Base-by-base conservation (phyloP, 2,329 filamentous ascomycete genomes). In the Decorospora gaudefroyi region DNA sequence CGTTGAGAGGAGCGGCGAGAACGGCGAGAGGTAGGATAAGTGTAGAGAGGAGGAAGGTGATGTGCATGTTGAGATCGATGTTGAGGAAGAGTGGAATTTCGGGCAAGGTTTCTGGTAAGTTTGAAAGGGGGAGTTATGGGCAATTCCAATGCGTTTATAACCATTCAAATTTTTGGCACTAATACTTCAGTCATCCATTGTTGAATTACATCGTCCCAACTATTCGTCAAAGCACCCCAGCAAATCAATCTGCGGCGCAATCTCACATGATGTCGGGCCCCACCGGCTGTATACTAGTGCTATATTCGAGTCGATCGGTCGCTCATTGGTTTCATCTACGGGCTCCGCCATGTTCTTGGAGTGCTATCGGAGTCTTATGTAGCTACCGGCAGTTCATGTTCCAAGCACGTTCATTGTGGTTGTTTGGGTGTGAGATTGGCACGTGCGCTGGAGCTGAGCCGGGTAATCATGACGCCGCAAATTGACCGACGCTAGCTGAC, bases 1-100 rank as follows among this genome's bases (percentile, higher is more conserved):
- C 9, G 3, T 39, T 12, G n/a, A 29, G 12, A 18, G 62, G 58
- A 1, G 55, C 43, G 19, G 56, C 59, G 25, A 63, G 30, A 4
- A 41, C 33, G 6, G 44, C 33, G 1, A 58, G 12, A 2, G 59
- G 59, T 12, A 46, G 50, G 11, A 59, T 25, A 15, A 63, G 41
- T 7, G 30, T 33, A 17, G 51, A 37, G 7, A 54, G 6, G 4
- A 61, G 19, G n/a, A 48, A n/a, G 1, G 49, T 38, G 46, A 58
- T 11, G 25, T 44, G 61, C 62, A 65, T 65, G 6, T 31, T 53
- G 35, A 25, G 11, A 23, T 17, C 6, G 12, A 16, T 12, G 4
- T 19, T 13, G 17, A 27, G 10, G 31, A 2, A 21, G 13, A 9
- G 26, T 28, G 11, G n/a, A n/a, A n/a, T n/a, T n/a, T n/a, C n/a